Percentiles rank a stretch among this genome's conserved stretches.
These are phyloP conservation scores for Colletotrichum sp. DNA, from an alignment of 2,329 filamentous ascomycete species.

Conservation along the genomic window DNA sequence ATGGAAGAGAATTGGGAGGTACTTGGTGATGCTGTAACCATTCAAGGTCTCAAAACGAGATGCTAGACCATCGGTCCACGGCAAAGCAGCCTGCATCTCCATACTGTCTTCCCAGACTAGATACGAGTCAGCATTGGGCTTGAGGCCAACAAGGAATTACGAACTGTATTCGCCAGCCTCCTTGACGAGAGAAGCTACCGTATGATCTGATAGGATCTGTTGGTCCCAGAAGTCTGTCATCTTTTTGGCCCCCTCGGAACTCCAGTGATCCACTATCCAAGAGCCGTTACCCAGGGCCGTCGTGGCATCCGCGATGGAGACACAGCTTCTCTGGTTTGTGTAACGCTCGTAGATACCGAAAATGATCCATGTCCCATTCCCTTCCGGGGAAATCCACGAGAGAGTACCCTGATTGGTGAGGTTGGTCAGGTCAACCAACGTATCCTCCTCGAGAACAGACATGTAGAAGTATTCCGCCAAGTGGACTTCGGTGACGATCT, in stretches of 20 bases:
- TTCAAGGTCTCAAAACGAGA: not conserved
- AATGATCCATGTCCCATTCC: accelerated
- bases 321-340: not conserved
- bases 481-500: not conserved
- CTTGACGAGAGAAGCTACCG: not conserved
- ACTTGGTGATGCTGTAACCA: not conserved
- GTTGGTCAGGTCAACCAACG: not conserved
- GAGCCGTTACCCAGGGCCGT: not conserved
- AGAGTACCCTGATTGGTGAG: not conserved
- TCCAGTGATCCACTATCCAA: not conserved
- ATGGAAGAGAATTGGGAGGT: not conserved
- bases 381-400: not conserved
- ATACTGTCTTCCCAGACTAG: not conserved
- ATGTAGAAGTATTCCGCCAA: not conserved
- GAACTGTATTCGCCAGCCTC: not conserved
- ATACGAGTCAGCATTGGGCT: not conserved
- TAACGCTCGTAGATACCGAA: not conserved
- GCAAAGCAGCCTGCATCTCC: not conserved
- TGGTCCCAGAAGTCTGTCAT: not conserved
- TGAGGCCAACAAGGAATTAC: not conserved
- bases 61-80: not conserved
- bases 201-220: not conserved
- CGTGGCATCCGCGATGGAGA: not conserved
- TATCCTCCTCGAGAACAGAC: not conserved
- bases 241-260: accelerated